Conservation (phyloP, 345 rosid species). For the Raphanus sativus region DNA sequence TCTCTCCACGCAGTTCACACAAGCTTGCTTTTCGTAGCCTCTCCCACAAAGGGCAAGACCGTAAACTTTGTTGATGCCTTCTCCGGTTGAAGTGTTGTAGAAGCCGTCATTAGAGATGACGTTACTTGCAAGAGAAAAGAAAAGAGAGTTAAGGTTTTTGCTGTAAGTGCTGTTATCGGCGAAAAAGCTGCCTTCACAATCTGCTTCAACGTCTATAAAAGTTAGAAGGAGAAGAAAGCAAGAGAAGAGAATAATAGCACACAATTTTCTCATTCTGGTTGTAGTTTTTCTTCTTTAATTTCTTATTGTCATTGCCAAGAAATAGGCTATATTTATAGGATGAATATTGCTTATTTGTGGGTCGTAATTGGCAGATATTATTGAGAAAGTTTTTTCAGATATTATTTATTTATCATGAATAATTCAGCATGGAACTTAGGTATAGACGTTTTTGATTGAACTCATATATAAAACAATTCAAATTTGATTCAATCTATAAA, state of each 20-base stretch:
- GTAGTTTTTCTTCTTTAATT: background rate
- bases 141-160: conserved; percentile 15
- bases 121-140: conserved; percentile 19
- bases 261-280: background rate
- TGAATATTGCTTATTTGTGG: background rate
- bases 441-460: no score
- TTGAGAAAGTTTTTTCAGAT: no score
- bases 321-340: background rate
- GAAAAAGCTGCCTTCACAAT: conserved; percentile 17
- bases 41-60: conserved; percentile 27
- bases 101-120: conserved; percentile 25
- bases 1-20: conserved; percentile 29
- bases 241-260: background rate
- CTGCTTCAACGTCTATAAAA: background rate
- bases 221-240: conserved; percentile 11
- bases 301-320: background rate
- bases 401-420: no score
- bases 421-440: no score
- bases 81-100: conserved; percentile 24
- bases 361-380: background rate
- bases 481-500: no score
- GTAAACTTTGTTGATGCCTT: conserved; percentile 25
- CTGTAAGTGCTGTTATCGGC: conserved; percentile 18
- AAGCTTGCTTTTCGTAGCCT: conserved; percentile 14
- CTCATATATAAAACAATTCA: no score